Evolutionary conservation across 108 stramenopile species (phyloP).

Genomic region (Fragilaria radians): DNA sequence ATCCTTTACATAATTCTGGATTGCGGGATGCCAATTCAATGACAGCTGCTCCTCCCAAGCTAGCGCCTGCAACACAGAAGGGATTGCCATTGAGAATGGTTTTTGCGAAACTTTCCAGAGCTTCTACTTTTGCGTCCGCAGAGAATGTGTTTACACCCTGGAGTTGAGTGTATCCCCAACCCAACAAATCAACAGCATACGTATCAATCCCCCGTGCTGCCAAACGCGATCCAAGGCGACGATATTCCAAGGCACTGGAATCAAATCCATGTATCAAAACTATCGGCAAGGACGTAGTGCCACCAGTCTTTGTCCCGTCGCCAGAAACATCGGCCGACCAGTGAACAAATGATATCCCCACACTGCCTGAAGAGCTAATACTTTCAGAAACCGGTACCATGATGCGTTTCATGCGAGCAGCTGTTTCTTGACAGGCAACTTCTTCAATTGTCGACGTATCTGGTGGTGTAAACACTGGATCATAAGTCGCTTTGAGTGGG

Average conservation of each 20-base stretch:
- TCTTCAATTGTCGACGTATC: slow-evolving; percentile 46
- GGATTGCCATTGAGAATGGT: slow-evolving; percentile 31
- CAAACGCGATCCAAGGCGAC: slow-evolving; percentile 66
- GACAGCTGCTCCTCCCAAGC: slow-evolving; percentile 71
- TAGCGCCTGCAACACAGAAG: slow-evolving; percentile 62
- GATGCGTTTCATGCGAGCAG: slow-evolving; percentile 53
- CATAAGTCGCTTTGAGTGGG: slow-evolving; percentile 6
- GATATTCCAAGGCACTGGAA: slow-evolving; percentile 81
- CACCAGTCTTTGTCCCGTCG: neutral
- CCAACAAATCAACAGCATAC: slow-evolving; percentile 88
- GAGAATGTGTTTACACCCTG: slow-evolving; percentile 63
- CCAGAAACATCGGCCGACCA: slow-evolving; percentile 29
- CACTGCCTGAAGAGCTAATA: slow-evolving; percentile 45
- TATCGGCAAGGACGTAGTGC: slow-evolving; percentile 18
- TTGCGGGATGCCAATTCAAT: slow-evolving; percentile 63
- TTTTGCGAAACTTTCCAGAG: slow-evolving; percentile 62
- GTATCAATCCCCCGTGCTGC: slow-evolving; percentile 66
- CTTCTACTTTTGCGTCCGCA: slow-evolving; percentile 80
- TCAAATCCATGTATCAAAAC: slow-evolving; percentile 91
- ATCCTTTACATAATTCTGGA: slow-evolving; percentile 30
- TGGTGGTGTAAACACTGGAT: slow-evolving; percentile 51
- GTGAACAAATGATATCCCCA: slow-evolving; percentile 72
- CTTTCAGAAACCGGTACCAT: slow-evolving; percentile 55
- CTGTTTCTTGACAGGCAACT: slow-evolving; percentile 52
- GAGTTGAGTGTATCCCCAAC: slow-evolving; percentile 92